Base-by-base conservation (phyloP, 495 filamentous ascomycete species). In the Penicillium steckii region DNA sequence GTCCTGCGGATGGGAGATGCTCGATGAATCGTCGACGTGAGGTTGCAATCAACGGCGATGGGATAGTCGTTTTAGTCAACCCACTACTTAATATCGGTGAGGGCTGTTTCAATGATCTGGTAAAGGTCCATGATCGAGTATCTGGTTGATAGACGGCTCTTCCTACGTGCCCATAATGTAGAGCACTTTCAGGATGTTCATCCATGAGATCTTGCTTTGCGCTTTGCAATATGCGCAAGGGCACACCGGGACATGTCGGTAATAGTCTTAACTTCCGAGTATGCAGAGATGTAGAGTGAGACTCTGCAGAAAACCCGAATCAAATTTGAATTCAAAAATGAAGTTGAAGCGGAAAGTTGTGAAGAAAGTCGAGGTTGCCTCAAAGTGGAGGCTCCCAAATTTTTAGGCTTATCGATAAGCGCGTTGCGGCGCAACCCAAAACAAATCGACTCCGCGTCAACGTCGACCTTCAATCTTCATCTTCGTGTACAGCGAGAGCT, bases 151-250 rank as follows among this genome's bases (percentile, higher is more conserved):
- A 89, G 27, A 66, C 49, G 21, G 80, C 71, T 59, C 73, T 72
- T 59, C 85, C 85, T 50, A 85, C 60, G 61, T 87, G 83, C 74
- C 86, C 86, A 73, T 85, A 88, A 46, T 76, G 77, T 44, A 88
- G 79, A 76, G 79, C 79, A 62, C 65, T 72, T 15, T 63, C 54
- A 38, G 64, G 56, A 49, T 66, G 58, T 56, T 86, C 77, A 85
- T 78, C 78, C 85, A 89, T 89, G 69, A 46, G 83, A 81, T 66
- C 67, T 70, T 53, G 61, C 55, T 71, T 65, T 68, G 56, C 55
- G 59, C 57, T 64, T 72, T 51, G 65, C 60, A 46, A 62, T 58
- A 50, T 54, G 59, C 46, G 56, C 50, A 57, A 61, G 54, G 53
- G 44, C 60, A 33, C 50, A 45, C 47, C 59, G 56, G 59, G 65